Evolutionary conservation across 768 basidiomycete genomes (phyloP), one percentile per base, ranked within the genome.

Genomic region (Agaricus sinodeliciosus): DNA sequence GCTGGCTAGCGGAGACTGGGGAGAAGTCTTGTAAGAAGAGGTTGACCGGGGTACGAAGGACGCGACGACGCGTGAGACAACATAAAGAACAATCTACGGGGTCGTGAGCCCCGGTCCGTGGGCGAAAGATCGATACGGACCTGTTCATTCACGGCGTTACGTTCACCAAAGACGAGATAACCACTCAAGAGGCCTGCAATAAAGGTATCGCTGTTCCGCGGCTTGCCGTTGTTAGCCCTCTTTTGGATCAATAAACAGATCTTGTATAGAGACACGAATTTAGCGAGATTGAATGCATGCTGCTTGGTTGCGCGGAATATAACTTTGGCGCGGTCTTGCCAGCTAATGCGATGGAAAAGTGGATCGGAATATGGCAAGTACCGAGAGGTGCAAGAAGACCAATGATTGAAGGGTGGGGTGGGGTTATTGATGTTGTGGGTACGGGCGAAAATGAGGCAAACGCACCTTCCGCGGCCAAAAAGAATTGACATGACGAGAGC

Each of bases 221-320:
- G 80, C 70, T 94, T 95, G 12, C 92, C 93, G 13, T 81, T 78
- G 65, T 91, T 92, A 36, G 74, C 62, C 65, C 80, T 89, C 69
- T 78, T 82, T 74, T 98, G 96, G 12, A 95, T 57, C 31, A 98
- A 71, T 48, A 98, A 68, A 39, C 91, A 66, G 7, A 81, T 70
- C 75, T 98, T 99, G 84, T 97, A 98, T 41, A 96, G 66, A 9
- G 93, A 79, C 31, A 96, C 96, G 63, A 97, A 99, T 69, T 90
- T 89, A 39, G 92, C 91, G 26, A 99, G 81, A 65, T 94, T 96
- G 57, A 87, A 64, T 9, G 94, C 90, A 68, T 98, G 95, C 50
- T 90, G 87, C 64, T 81, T 88, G 3, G 96, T 97, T 12, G 94
- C 86, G 28, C 78, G 79, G 66, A 81, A 88, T 56, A 99, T 92